Evolutionary conservation across 2,329 filamentous ascomycete species (phyloP).

Genomic region (Ramularia endophylla): DNA sequence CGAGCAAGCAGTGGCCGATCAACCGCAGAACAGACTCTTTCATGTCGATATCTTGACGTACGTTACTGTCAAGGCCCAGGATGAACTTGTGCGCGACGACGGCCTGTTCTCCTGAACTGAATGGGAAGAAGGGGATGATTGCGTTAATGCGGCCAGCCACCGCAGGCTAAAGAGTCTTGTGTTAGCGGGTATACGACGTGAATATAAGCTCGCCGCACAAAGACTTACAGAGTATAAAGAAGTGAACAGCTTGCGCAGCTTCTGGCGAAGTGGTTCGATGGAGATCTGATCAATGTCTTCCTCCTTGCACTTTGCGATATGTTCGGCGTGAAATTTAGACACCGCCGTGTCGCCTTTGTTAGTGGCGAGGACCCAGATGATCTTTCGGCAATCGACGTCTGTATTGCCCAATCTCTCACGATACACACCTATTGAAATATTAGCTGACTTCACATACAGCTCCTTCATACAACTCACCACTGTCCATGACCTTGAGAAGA

Average conservation of each 20-base stretch:
- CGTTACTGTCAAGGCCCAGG: conserved; percentile 29
- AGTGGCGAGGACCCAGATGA: conserved; percentile 47
- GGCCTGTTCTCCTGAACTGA: conserved; percentile 35
- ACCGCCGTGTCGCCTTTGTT: conserved; percentile 40
- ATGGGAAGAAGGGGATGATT: conserved; percentile 41
- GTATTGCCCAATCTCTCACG: conserved; percentile 34
- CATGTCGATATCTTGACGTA: neutral
- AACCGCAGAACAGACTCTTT: neutral
- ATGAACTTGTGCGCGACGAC: conserved; percentile 41
- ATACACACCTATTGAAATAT: conserved; percentile 20
- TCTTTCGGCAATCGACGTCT: conserved; percentile 39
- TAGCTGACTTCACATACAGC: neutral
- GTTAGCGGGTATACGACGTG: no score
- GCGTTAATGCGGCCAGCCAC: conserved; percentile 39
- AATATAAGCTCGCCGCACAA: no score
- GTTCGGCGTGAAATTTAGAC: conserved; percentile 33
- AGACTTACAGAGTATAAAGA: neutral
- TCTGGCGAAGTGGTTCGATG: conserved; percentile 20
- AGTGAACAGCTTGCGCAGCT: conserved; percentile 10
- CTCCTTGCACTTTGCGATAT: conserved; percentile 21
- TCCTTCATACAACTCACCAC: conserved; percentile 28
- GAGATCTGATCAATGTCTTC: conserved; percentile 11
- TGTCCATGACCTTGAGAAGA: conserved; percentile 42
- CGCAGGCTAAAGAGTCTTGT: no score
- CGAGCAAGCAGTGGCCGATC: neutral